Base-by-base conservation (phyloP, 1,139 yeast species). In the Taphrina sp. region DNA sequence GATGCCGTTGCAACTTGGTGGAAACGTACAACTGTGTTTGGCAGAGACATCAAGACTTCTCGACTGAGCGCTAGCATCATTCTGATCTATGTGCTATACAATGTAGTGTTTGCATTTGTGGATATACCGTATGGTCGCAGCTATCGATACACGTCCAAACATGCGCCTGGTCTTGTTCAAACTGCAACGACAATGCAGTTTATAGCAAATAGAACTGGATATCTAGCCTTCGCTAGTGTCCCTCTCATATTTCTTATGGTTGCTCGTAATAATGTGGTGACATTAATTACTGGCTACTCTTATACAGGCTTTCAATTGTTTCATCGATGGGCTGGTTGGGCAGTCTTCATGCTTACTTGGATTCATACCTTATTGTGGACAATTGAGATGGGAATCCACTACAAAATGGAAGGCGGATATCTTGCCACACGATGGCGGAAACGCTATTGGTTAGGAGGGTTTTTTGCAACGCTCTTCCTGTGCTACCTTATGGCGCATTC, bases 281-380 rank as follows among this genome's bases (percentile, higher is more conserved):
- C 78, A 59, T 72, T 74, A 69, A 46, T 79, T 4, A 81, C 87
- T 0, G 79, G 84, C 17, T 75, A 83, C 78, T 76, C 82, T 31
- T 79, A 77, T 62, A 74, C 83, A 16, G 75, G 82, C 1, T 81
- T 78, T 62, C 78, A 80, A 45, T 70, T 80, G 26, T 76, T 75
- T 61, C 88, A 83, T 65, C 70, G 81, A 57, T 81, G 85, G 85
- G 63, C 78, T 1, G 78, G 85, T 0, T 69, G 86, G 57, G 65
- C 76, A 2, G 66, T 76, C 2, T 70, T 80, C 54, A 52, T 72
- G 1, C 81, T 80, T 62, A 69, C 76, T 0, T 26, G 70, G 1
- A 58, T 65, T 5, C 73, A 70, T 55, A 61, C 65, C 2, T 62
- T 66, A 3, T 64, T 68, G 24, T 65, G 68, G 52, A 61, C 64